These are phyloP conservation scores for Chytriomyces sp. DNA, from an alignment of 192 early-diverging fungal species.

Conservation along the genomic window DNA sequence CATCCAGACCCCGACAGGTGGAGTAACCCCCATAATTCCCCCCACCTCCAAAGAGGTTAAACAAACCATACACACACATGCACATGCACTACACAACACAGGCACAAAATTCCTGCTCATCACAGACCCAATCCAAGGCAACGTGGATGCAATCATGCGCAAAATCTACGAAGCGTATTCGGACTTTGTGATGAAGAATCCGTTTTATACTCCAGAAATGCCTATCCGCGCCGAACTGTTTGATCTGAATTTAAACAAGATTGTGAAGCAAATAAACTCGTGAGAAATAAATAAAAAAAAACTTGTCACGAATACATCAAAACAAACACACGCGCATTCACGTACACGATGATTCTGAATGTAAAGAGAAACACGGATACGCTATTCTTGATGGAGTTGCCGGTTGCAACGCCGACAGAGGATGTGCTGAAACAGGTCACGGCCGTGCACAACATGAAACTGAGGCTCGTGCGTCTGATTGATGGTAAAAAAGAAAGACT, in stretches of 20 bases:
- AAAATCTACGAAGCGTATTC: constrained; percentile 87
- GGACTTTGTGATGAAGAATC: constrained; percentile 98
- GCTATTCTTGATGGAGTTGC: constrained; percentile 28
- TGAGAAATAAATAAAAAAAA: constrained; percentile 20
- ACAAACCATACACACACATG: too few relatives aligned
- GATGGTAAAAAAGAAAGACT: constrained; percentile 39
- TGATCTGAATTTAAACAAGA: constrained; percentile 77
- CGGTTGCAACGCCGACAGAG: constrained; percentile 21
- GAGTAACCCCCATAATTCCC: neutral
- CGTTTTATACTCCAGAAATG: constrained; percentile 99
- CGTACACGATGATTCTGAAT: constrained; percentile 22
- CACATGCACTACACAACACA: constrained; percentile 29
- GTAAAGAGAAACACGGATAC: constrained; percentile 39
- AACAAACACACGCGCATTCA: neutral
- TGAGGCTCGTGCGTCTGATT: constrained; percentile 45
- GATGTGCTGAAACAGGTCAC: constrained; percentile 31
- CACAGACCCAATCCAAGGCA: constrained; percentile 78
- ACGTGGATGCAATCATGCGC: constrained; percentile 67
- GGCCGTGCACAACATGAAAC: constrained; percentile 46
- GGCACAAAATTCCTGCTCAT: constrained; percentile 95
- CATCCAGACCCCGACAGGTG: constrained; percentile 92
- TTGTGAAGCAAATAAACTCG: constrained; percentile 57
- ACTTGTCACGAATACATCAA: neutral
- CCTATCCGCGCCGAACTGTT: constrained; percentile 96
- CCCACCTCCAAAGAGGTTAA: neutral